Conservation (phyloP, 1,284 basidiomycete species). For the Irpex sp. region DNA sequence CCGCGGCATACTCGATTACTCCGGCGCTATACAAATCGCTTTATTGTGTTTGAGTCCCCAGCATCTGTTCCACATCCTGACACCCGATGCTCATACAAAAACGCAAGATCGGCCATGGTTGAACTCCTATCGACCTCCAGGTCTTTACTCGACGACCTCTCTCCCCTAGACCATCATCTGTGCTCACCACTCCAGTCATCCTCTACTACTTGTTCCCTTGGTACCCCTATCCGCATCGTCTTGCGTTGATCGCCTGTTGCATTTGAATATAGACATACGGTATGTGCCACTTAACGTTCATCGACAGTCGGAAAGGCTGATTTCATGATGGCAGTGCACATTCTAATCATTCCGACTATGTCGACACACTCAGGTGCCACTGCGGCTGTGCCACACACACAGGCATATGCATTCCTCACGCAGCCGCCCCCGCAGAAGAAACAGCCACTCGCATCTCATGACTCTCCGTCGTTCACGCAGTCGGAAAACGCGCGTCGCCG, state of each 20-base stretch:
- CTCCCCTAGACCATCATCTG: not conserved
- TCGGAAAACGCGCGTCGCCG: conserved; percentile 23
- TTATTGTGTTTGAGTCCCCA: not conserved
- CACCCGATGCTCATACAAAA: not conserved
- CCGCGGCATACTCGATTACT: not conserved
- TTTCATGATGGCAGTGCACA: conserved; percentile 1
- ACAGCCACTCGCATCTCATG: not conserved
- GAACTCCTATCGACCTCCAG: conserved; percentile 1
- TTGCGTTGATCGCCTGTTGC: not conserved
- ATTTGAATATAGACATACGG: not conserved
- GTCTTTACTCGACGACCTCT: not conserved
- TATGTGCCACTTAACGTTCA: not conserved
- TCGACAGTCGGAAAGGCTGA: not conserved
- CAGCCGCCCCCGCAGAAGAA: conserved; percentile 12
- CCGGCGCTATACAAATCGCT: not conserved
- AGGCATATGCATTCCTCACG: conserved; percentile 13
- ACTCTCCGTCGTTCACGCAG: not conserved
- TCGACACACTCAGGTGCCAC: not conserved
- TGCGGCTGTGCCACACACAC: conserved; percentile 1
- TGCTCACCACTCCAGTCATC: too few species aligned
- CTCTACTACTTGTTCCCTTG: not conserved
- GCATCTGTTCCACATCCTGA: not conserved
- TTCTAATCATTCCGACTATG: not conserved
- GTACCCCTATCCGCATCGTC: not conserved
- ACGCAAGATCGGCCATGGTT: not conserved